A percentile compares a stretch with the other conserved stretches of the same genome.
Conservation (phyloP, 78 protist species). For the Diacronema lutheri region DNA sequence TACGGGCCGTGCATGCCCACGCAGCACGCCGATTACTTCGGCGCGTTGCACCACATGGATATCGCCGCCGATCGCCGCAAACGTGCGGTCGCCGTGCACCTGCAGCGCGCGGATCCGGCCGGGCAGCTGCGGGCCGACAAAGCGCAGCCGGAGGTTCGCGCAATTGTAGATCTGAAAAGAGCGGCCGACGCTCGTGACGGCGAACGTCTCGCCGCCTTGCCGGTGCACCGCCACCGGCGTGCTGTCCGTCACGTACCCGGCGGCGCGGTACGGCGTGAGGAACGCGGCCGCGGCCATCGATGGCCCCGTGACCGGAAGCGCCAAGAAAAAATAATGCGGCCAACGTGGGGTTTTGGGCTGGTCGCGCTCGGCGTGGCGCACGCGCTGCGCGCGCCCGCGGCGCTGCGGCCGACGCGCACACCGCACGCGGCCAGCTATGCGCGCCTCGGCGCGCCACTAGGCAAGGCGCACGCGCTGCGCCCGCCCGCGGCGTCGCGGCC, state of each 20-base stretch:
- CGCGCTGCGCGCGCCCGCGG: no score
- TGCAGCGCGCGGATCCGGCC: neutral
- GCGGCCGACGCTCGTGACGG: constrained; percentile 15
- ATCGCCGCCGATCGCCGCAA: neutral
- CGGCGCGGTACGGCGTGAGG: constrained; percentile 9
- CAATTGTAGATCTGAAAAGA: constrained; percentile 15
- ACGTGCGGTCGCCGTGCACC: neutral
- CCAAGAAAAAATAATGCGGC: no score
- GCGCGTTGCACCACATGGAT: neutral
- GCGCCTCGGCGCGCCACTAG: no score
- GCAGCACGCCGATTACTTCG: neutral
- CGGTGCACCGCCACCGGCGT: neutral
- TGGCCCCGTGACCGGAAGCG: no score
- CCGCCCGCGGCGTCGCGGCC: no score
- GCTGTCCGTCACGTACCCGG: neutral
- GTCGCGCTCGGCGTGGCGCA: no score
- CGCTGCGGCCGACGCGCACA: no score
- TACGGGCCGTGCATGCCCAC: neutral
- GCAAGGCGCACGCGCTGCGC: no score
- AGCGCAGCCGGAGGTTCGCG: neutral
- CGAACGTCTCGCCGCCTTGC: constrained; percentile 1
- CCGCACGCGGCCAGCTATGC: no score
- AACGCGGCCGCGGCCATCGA: neutral
- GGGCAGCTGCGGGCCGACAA: constrained; percentile 15
- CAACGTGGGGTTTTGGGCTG: no score